Conservation (phyloP, 2,329 filamentous ascomycete genomes). For the Tolypocladium ophioglossoides region DNA sequence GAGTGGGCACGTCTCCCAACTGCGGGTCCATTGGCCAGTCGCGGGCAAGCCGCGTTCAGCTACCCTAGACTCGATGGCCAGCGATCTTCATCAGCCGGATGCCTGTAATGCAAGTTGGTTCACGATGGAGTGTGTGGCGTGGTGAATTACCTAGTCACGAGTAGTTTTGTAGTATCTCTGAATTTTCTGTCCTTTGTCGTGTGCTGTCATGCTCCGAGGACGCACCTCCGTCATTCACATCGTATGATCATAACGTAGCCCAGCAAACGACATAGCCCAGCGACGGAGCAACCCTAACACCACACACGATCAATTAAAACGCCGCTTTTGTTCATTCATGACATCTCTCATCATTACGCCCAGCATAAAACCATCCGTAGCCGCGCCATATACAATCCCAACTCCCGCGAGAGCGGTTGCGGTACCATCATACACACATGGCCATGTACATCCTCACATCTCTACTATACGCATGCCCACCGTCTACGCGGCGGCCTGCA, state of each 20-base stretch:
- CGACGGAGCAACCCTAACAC: background rate
- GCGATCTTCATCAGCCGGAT: background rate
- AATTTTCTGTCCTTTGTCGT: too few relatives aligned
- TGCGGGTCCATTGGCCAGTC: background rate
- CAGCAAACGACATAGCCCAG: background rate
- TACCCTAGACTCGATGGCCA: background rate
- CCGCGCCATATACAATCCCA: background rate
- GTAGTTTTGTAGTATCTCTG: too few relatives aligned
- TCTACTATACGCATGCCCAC: background rate
- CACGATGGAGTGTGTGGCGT: background rate
- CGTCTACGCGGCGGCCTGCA: conserved; percentile 47
- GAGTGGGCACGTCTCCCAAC: too few relatives aligned
- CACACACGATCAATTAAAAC: background rate
- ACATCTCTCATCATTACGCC: background rate
- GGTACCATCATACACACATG: background rate
- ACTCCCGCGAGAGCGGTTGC: background rate
- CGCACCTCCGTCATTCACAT: background rate
- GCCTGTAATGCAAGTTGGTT: background rate
- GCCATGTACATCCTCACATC: background rate
- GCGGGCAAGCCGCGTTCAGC: background rate
- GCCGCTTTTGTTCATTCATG: background rate
- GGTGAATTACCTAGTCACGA: too few relatives aligned
- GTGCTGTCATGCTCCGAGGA: background rate
- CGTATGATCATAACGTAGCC: background rate
- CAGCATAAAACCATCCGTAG: background rate